Evolutionary conservation across 2,329 filamentous ascomycete genomes (phyloP).

Genomic region (Myriosclerotinia duriaeana): DNA sequence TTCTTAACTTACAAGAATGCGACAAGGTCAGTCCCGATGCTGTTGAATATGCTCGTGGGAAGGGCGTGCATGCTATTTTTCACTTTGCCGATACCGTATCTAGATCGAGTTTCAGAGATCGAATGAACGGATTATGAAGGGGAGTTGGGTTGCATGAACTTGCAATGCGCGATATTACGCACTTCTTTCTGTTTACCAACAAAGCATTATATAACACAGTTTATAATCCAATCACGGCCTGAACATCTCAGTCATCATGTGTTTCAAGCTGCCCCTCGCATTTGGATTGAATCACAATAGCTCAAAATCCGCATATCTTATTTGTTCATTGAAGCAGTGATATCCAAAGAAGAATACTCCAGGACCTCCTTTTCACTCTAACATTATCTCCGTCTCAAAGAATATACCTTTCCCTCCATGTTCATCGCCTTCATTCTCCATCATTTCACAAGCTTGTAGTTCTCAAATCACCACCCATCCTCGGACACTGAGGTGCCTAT

Average conservation of each 20-base stretch:
- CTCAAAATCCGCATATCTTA: no score
- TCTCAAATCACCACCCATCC: no score
- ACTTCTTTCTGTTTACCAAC: background rate
- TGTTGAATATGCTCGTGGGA: conserved; percentile 38
- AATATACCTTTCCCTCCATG: background rate
- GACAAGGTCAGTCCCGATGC: conserved; percentile 36
- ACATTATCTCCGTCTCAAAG: background rate
- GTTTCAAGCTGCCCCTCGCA: background rate
- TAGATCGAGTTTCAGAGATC: background rate
- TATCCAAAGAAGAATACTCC: background rate
- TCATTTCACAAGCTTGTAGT: no score
- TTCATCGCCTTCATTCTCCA: no score
- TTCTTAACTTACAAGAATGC: conserved; percentile 37
- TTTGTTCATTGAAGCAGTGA: background rate
- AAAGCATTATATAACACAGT: background rate
- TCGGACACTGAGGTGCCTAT: no score
- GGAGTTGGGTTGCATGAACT: no score
- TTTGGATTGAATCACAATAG: background rate
- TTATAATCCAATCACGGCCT: background rate
- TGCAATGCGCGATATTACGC: background rate
- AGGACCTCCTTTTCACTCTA: background rate
- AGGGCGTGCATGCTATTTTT: conserved; percentile 35
- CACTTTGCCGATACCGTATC: conserved; percentile 11
- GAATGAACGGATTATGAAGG: background rate
- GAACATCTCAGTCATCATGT: background rate